Base-by-base conservation (phyloP, 140 eudicot species). In the Flaveria floridana region DNA sequence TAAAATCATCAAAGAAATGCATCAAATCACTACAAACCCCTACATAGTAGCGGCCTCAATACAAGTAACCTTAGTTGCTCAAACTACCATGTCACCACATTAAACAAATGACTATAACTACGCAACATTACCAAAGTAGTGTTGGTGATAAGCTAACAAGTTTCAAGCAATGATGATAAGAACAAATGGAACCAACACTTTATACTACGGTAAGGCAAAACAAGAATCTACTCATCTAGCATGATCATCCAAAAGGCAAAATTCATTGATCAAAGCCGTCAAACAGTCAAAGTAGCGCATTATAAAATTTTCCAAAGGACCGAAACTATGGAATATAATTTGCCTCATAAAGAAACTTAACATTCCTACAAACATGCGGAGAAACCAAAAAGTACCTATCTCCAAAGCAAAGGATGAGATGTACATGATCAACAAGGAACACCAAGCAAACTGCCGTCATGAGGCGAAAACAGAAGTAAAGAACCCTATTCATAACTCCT, bases 391-490 rank as follows among this genome's bases (percentile, higher is more conserved):
- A 68, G 80, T 74, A 80, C 84, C 84, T 74, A 67, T 74, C 84
- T 68, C 48, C 70, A 57, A 80, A 58, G 55, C 65, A 65, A 80
- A 70, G 65, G 76, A 58, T 73, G 76, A 63, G 79, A 80, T 80
- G 80, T 80, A 80, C 84, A 80, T 58, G 84, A 80, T 80, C 84
- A 80, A 66, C 76, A 68, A 74, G 75, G 70, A 74, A 80, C 75
- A 80, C 76, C 76, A 74, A 58, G 80, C 65, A 80, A 74, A 46
- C 19, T 70, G 84, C 70, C 20, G 53, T 42, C 63, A 56, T 67
- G 70, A 75, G 75, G 76, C 78, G 41, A 50, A 67, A 79, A 5
- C 71, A 66, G 72, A 63, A 14, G 73, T 50, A 79, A 51, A 46
- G 58, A 79, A 74, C 72, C 72, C 75, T 68, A 68, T 74, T 58